Base-by-base conservation (phyloP, 805 yeast genomes). In the Candida pseudofarinosa region DNA sequence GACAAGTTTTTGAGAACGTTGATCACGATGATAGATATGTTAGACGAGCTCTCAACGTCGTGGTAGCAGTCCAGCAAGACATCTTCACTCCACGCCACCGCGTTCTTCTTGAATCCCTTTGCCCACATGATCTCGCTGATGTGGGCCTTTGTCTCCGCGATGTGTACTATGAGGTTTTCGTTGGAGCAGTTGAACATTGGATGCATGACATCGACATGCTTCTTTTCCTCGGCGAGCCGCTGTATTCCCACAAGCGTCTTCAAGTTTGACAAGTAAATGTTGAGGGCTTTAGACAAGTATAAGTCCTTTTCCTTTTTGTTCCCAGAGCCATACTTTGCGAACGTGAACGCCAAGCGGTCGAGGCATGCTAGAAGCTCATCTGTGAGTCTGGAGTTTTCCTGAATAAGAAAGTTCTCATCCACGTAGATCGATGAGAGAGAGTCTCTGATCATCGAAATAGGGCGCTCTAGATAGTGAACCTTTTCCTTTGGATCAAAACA, bases 81-180 rank as follows among this genome's bases (percentile, higher is more conserved):
- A 43, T 70, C 71, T 47, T 70, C 74, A 13, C 62, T 59, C 74
- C 74, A 69, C 2, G 67, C 52, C 33, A 67, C 57, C 18, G 75
- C 73, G 40, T 64, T 62, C 43, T 62, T 52, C 43, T 60, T 59
- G 49, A 49, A 63, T 4, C 73, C 73, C 46, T 56, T 60, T 5
- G 64, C 64, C 74, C 74, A 70, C 55, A 69, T 58, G 13, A 70
- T 54, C 48, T 70, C 74, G 42, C 70, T 56, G 15, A 70, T 52
- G 47, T 70, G 74, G 3, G 71, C 64, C 44, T 61, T 63, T 37
- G 58, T 49, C 35, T 64, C 72, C 34, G 66, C 64, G 18, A 53
- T 54, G 16, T 52, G 35, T 45, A 65, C 49, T 20, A 43, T 47
- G n/a, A 68, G 33, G 41, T 66, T 67, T 17, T 52, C 54, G 12